Conservation (phyloP, 345 rosid genomes). For the Carallia brachiata region DNA sequence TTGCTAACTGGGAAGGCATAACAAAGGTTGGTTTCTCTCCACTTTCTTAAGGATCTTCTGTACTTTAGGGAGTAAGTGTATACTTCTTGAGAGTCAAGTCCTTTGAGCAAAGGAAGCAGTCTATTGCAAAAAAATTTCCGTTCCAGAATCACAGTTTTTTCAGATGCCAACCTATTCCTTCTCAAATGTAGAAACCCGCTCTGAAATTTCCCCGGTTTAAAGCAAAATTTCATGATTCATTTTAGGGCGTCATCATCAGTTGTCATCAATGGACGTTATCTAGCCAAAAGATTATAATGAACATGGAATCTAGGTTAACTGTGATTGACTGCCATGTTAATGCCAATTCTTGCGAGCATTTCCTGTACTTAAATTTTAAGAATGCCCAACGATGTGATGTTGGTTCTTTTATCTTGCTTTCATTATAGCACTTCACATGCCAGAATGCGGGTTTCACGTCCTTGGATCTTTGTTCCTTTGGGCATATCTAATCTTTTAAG, state of each 20-base stretch:
- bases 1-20: conserved; percentile 96
- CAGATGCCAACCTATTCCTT: not conserved
- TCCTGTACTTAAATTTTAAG: too few species aligned
- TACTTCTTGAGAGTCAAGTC: not conserved
- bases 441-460: not conserved
- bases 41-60: conserved; percentile 8
- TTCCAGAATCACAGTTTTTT: too few species aligned
- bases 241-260: not conserved
- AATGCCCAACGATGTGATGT: too few species aligned
- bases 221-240: not conserved
- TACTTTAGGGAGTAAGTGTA: not conserved
- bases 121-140: not conserved
- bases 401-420: too few species aligned
- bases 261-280: not conserved
- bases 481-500: too few species aligned
- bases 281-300: too few species aligned
- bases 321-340: too few species aligned
- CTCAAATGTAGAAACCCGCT: too few species aligned
- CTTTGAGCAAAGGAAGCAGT: not conserved
- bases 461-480: not conserved
- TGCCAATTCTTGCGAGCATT: too few species aligned
- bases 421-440: not conserved
- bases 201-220: not conserved
- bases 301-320: too few species aligned
- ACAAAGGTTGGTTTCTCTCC: conserved; percentile 51